phyloP scores from a whole-genome alignment of 2,329 filamentous ascomycete species.

The Arthrobotrys megalospora region DNA sequence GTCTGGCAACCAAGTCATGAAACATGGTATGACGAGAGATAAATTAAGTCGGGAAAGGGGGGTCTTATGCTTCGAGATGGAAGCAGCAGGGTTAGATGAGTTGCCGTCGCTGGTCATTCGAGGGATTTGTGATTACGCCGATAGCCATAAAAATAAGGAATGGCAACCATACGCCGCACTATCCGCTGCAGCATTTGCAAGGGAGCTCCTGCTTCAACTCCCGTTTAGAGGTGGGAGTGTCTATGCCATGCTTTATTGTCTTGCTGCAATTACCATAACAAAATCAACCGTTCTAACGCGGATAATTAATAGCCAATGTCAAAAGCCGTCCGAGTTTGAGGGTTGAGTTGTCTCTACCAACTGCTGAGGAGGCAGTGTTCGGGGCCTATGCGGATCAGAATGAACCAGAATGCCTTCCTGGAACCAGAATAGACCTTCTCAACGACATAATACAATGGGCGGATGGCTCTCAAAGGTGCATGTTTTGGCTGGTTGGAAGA shows the following conservation, averaged over 20 bases:
- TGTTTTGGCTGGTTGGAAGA: constrained; percentile 64
- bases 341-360: too few species aligned
- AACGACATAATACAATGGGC: constrained; percentile 55
- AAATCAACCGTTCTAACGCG: too few species aligned
- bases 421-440: constrained; percentile 63
- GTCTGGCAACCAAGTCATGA: constrained; percentile 23
- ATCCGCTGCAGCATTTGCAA: constrained; percentile 18
- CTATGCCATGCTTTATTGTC: too few species aligned
- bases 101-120: constrained; percentile 19
- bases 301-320: too few species aligned
- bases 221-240: background rate
- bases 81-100: background rate
- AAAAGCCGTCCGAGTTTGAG: too few species aligned
- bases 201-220: background rate
- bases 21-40: background rate
- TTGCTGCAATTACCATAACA: too few species aligned
- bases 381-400: constrained; percentile 61
- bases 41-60: background rate
- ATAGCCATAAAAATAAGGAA: constrained; percentile 32
- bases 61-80: constrained; percentile 23
- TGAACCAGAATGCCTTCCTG: constrained; percentile 61
- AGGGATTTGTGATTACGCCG: constrained; percentile 26
- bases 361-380: constrained; percentile 36
- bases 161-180: constrained; percentile 30
- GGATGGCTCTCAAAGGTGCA: background rate